These are phyloP conservation scores for Coemansia sp. DNA, from an alignment of 192 early-diverging fungal species.

Conservation along the genomic window DNA sequence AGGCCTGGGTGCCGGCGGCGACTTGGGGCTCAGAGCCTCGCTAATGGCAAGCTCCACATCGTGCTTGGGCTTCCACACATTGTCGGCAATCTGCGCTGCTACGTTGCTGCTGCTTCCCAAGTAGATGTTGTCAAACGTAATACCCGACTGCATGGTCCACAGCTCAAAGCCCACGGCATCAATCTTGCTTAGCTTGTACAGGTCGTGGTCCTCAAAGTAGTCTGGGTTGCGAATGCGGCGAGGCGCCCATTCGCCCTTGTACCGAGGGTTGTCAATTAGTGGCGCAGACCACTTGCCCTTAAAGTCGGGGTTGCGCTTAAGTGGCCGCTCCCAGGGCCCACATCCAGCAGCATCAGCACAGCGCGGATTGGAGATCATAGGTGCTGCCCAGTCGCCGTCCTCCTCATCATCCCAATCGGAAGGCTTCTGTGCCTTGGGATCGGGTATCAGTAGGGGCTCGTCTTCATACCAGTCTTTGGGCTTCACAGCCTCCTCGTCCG, in stretches of 20 bases:
- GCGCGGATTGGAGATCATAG: conserved; percentile 75
- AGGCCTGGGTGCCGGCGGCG: conserved; percentile 17
- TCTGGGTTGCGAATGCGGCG: conserved; percentile 81
- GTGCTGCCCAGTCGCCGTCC: conserved; percentile 88
- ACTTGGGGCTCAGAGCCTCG: conserved; percentile 33
- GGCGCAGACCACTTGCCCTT: conserved; percentile 89
- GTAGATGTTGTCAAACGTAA: conserved; percentile 91
- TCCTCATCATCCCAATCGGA: conserved; percentile 92
- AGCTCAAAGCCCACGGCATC: conserved; percentile 85
- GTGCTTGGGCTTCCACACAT: conserved; percentile 78
- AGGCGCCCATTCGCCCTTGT: conserved; percentile 88
- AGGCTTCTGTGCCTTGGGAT: conserved; percentile 80
- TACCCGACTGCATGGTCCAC: conserved; percentile 89
- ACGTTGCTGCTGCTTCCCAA: conserved; percentile 69
- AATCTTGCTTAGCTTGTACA: conserved; percentile 78
- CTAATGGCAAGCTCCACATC: conserved; percentile 59
- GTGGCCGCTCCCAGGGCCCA: conserved; percentile 79
- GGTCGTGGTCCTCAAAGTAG: conserved; percentile 77
- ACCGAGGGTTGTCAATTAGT: conserved; percentile 85
- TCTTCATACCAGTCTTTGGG: conserved; percentile 87
- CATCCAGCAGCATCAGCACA: conserved; percentile 71
- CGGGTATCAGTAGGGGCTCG: conserved; percentile 69
- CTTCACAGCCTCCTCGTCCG: conserved; percentile 73
- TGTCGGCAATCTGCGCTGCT: conserved; percentile 68
- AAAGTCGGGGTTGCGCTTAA: conserved; percentile 80